These are phyloP conservation scores for Polyporus arcularius DNA, from an alignment of 768 basidiomycete species.

Conservation along the genomic window DNA sequence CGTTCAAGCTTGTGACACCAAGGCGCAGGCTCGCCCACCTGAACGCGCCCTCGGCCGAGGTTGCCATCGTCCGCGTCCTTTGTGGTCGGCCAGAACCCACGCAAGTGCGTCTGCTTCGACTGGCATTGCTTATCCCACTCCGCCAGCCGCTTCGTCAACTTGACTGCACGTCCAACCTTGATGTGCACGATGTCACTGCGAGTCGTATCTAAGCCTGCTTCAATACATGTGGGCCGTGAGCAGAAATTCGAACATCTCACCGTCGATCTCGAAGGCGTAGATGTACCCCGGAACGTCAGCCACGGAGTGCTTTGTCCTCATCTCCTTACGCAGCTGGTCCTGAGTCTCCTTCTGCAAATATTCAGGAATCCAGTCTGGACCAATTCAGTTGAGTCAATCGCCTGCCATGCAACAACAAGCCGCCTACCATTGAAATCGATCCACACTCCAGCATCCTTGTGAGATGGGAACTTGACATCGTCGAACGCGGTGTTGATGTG, in stretches of 20 bases:
- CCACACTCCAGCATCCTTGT: constrained; percentile 13
- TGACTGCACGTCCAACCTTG: constrained; percentile 80
- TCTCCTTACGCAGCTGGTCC: constrained; percentile 52
- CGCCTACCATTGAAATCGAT: constrained; percentile 13
- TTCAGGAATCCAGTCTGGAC: constrained; percentile 66
- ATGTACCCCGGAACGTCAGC: constrained; percentile 76
- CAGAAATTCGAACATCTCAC: constrained; percentile 32
- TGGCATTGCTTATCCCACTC: constrained; percentile 84
- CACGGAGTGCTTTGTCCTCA: constrained; percentile 52
- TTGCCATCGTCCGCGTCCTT: constrained; percentile 43
- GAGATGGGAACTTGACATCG: constrained; percentile 12
- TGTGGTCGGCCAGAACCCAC: constrained; percentile 73
- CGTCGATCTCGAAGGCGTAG: constrained; percentile 79
- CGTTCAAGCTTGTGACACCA: constrained; percentile 78
- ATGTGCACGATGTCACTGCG: constrained; percentile 51
- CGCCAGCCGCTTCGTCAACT: constrained; percentile 70
- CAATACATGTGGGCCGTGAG: neutral
- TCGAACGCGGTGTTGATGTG: constrained; percentile 57
- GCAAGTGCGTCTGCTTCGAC: constrained; percentile 71
- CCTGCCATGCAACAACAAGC: neutral
- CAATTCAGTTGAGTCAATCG: neutral
- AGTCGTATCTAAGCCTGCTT: constrained; percentile 34
- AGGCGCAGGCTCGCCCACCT: constrained; percentile 59
- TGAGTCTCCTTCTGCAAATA: constrained; percentile 66
- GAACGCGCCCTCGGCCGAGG: constrained; percentile 66